These are phyloP conservation scores for Triticum timopheevii DNA, from an alignment of 176 grass and related monocot genomes.

Conservation along the genomic window DNA sequence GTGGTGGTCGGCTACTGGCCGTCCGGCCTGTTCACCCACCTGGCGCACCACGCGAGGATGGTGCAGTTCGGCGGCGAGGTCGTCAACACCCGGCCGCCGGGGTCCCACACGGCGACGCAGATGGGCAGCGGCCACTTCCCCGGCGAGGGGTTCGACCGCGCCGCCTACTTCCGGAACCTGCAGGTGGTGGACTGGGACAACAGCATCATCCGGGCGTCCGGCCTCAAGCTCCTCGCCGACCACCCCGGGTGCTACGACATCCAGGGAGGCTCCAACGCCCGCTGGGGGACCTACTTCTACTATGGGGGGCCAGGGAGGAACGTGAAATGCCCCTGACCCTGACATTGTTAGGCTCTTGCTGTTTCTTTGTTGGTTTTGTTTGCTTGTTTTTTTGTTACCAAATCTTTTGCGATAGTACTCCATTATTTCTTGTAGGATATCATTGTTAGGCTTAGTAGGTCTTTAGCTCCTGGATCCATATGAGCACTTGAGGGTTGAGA, in stretches of 20 bases:
- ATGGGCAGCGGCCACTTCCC: conserved; percentile 90
- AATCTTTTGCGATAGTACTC: not conserved
- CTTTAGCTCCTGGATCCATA: conserved; percentile 14
- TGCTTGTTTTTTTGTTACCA: not conserved
- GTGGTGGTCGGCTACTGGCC: conserved; percentile 84
- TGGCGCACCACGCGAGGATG: conserved; percentile 78
- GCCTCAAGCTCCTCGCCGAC: conserved; percentile 72
- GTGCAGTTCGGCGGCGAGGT: conserved; percentile 92
- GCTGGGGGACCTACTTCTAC: conserved; percentile 85
- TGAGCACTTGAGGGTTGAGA: not conserved
- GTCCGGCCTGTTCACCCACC: conserved; percentile 75
- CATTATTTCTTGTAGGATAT: conserved; percentile 19
- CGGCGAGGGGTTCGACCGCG: conserved; percentile 61
- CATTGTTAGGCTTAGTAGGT: conserved; percentile 18
- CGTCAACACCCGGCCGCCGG: conserved; percentile 50
- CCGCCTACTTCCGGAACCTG: conserved; percentile 79
- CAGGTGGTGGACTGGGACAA: conserved; percentile 94
- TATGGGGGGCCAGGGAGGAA: conserved; percentile 84
- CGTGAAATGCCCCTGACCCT: conserved; percentile 53
- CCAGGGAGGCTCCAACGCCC: conserved; percentile 52
- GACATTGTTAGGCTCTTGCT: not conserved
- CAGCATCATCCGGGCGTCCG: conserved; percentile 58
- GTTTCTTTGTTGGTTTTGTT: not conserved
- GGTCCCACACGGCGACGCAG: conserved; percentile 75
- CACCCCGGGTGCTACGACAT: conserved; percentile 76